A percentile compares a stretch with the other conserved stretches of the same genome.
phyloP scores from a whole-genome alignment of 805 yeast genomes.

The Scheffersomyces ergatensis region DNA sequence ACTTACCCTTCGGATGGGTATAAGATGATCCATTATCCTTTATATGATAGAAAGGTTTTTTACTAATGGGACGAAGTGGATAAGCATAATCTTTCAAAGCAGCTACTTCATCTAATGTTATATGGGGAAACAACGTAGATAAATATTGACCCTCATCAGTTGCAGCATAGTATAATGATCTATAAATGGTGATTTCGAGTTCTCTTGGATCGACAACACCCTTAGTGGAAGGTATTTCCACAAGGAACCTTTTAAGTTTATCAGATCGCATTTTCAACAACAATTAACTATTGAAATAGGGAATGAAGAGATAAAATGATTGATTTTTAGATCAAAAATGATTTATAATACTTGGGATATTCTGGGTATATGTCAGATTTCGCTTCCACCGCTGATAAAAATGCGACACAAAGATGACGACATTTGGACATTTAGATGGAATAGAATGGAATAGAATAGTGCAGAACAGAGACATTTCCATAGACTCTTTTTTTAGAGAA shows the following conservation, averaged over 20 bases:
- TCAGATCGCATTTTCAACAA: conserved; percentile 6
- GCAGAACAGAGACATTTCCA: too few relatives aligned
- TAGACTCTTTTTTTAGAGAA: too few relatives aligned
- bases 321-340: too few relatives aligned
- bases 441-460: too few relatives aligned
- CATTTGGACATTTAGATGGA: too few relatives aligned
- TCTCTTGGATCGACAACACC: conserved; percentile 13
- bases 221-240: conserved; percentile 19
- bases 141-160: conserved; percentile 39
- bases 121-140: conserved; percentile 29
- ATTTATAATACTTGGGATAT: too few relatives aligned
- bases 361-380: too few relatives aligned
- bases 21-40: conserved; percentile 10
- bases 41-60: conserved; percentile 11
- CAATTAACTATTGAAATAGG: too few relatives aligned
- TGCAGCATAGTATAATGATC: conserved; percentile 28
- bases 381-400: too few relatives aligned
- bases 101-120: conserved; percentile 14
- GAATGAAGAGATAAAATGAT: too few relatives aligned
- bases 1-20: conserved; percentile 54
- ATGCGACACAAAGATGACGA: too few relatives aligned
- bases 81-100: conserved; percentile 9
- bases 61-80: conserved; percentile 6
- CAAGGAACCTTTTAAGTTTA: conserved; percentile 22
- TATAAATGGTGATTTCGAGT: conserved; percentile 11